These are phyloP conservation scores for Debaryomyces sp. DNA, from an alignment of 1,139 yeast genomes.

Conservation along the genomic window DNA sequence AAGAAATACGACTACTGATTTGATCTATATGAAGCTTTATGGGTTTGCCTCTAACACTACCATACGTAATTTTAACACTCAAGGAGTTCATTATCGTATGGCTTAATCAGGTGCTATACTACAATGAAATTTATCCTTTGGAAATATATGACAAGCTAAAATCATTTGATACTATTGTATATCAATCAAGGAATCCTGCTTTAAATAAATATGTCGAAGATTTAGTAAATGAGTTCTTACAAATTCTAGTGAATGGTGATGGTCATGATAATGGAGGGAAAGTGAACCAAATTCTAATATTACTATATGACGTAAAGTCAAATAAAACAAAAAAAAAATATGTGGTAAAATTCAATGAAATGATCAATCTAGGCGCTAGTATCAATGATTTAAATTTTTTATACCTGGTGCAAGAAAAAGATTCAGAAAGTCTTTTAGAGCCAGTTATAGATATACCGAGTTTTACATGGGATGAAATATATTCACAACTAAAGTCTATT, in stretches of 20 bases:
- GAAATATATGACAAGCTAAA: slow-evolving; percentile 39
- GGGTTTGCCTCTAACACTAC: slow-evolving; percentile 26
- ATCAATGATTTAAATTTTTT: slow-evolving; percentile 8
- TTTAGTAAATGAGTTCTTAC: slow-evolving; percentile 27
- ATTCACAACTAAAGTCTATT: slow-evolving; percentile 33
- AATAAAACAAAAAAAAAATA: slow-evolving; percentile 26
- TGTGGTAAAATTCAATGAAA: slow-evolving; percentile 30
- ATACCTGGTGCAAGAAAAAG: slow-evolving; percentile 3
- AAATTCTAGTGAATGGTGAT: slow-evolving; percentile 15
- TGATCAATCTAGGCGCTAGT: slow-evolving; percentile 16
- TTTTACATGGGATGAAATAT: slow-evolving; percentile 37
- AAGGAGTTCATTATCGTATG: slow-evolving; percentile 45
- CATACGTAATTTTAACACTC: slow-evolving; percentile 31
- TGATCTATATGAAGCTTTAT: not conserved
- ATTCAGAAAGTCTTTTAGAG: not conserved
- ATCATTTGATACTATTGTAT: slow-evolving; percentile 44
- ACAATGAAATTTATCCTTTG: slow-evolving; percentile 45
- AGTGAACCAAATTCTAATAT: slow-evolving; percentile 25
- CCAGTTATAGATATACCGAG: slow-evolving; percentile 26
- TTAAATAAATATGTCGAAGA: slow-evolving; percentile 39
- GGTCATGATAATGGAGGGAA: slow-evolving; percentile 16
- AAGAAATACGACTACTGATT: not conserved
- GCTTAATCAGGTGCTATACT: slow-evolving; percentile 49
- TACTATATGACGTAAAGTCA: slow-evolving; percentile 26
- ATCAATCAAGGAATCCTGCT: slow-evolving; percentile 46